Percentiles rank a stretch among this genome's conserved stretches.
Conservation (phyloP, 2,329 filamentous ascomycete genomes). For the Diaporthe caulivora region DNA sequence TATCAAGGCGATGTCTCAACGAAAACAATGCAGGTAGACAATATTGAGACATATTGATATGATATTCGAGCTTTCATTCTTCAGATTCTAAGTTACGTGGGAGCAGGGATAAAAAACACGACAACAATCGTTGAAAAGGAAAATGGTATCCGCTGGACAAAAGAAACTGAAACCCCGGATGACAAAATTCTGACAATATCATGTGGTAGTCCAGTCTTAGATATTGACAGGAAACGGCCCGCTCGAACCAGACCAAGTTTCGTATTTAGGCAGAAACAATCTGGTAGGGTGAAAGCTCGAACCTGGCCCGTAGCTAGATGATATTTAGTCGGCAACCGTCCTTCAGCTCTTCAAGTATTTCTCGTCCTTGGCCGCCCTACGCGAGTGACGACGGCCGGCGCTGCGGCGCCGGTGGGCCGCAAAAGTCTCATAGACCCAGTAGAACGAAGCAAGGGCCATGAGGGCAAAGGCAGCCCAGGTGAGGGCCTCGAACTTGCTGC, state of each 20-base stretch:
- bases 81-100: too few relatives aligned
- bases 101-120: too few relatives aligned
- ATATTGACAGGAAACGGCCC: background rate
- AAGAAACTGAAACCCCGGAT: background rate
- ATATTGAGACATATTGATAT: too few relatives aligned
- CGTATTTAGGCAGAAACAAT: background rate
- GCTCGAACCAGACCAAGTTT: background rate
- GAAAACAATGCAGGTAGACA: too few relatives aligned
- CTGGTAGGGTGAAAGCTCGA: background rate
- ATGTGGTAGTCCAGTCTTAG: background rate
- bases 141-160: conserved; percentile 10
- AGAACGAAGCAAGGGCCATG: conserved; percentile 55
- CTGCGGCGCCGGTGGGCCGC: conserved; percentile 47
- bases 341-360: conserved; percentile 5
- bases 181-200: background rate
- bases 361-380: conserved; percentile 11
- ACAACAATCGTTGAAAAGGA: background rate
- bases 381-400: background rate
- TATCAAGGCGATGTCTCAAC: background rate
- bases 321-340: too few relatives aligned
- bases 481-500: conserved; percentile 58
- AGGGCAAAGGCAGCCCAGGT: conserved; percentile 61
- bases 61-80: background rate
- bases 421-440: conserved; percentile 56
- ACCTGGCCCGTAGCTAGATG: too few relatives aligned